phyloP scores from a whole-genome alignment of 148 eudicot genomes.

The Chenopodium suecicum region DNA sequence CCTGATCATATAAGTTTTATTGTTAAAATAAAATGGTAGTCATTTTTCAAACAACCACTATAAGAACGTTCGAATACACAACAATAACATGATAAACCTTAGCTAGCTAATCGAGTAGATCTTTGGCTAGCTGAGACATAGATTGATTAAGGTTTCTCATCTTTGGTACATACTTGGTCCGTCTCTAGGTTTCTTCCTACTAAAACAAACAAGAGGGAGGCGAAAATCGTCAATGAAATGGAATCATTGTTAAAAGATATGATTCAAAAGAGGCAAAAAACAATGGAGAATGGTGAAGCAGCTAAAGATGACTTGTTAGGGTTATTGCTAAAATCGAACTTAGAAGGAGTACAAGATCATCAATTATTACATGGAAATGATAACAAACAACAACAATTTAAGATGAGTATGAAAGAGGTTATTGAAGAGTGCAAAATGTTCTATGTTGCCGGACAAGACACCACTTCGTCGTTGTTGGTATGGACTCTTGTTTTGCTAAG shows the following conservation, averaged over 20 bases:
- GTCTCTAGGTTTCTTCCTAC: constrained; percentile 38
- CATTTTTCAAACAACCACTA: no score
- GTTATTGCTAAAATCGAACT: constrained; percentile 31
- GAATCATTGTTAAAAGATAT: constrained; percentile 26
- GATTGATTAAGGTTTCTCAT: background rate
- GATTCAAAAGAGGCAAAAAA: constrained; percentile 29
- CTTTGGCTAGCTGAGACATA: no score
- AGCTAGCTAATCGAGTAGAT: no score
- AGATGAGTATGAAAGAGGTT: constrained; percentile 40
- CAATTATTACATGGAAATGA: background rate
- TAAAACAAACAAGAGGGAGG: constrained; percentile 31
- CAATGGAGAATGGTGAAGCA: constrained; percentile 30
- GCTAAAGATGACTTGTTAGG: constrained; percentile 37
- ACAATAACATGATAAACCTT: no score
- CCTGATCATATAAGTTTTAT: no score
- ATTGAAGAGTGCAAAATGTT: constrained; percentile 53
- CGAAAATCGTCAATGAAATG: constrained; percentile 34
- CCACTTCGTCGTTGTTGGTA: constrained; percentile 36
- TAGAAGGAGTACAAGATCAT: constrained; percentile 10
- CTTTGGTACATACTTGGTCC: background rate
- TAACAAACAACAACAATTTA: constrained; percentile 7
- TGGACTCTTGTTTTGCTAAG: constrained; percentile 49
- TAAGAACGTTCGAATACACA: no score
- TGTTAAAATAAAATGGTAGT: no score
- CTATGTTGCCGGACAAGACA: constrained; percentile 49